phyloP scores from a whole-genome alignment of 2,329 filamentous ascomycete species.

The Pseudogymnoascus sp. region DNA sequence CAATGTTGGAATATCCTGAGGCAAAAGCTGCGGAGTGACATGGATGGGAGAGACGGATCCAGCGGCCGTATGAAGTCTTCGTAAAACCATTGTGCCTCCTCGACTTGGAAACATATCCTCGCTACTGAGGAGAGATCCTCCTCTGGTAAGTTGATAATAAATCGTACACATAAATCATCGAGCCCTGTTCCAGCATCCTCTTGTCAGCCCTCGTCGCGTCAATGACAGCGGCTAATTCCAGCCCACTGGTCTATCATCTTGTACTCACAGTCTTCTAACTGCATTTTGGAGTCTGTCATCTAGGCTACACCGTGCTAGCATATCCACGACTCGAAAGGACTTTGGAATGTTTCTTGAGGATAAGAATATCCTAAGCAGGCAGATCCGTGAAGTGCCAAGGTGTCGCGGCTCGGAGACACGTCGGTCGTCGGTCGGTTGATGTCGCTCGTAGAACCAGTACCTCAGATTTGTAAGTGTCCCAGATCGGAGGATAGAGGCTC shows the following conservation, averaged over 20 bases:
- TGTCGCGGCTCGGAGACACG: neutral
- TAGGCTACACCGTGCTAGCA: conserved; percentile 52
- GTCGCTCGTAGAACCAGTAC: neutral
- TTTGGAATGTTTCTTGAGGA: neutral
- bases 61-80: conserved; percentile 96
- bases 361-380: neutral
- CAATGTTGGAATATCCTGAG: conserved; percentile 91
- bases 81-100: conserved; percentile 99
- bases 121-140: conserved; percentile 86
- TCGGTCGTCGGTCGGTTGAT: neutral
- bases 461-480: neutral
- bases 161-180: conserved; percentile 95
- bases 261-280: conserved; percentile 75
- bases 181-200: conserved; percentile 53
- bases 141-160: conserved; percentile 91
- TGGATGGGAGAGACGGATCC: conserved; percentile 75
- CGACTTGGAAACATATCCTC: conserved; percentile 96
- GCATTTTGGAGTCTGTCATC: conserved; percentile 75
- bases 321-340: conserved; percentile 39
- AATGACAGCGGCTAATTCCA: neutral
- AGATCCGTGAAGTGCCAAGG: neutral
- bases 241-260: neutral
- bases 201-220: conserved; percentile 3
- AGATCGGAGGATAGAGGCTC: neutral
- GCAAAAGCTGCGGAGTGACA: conserved; percentile 79